Percentiles rank a stretch among this genome's conserved stretches.
Conservation (phyloP, 2,329 filamentous ascomycete species). For the Zymoseptoria passerinii region DNA sequence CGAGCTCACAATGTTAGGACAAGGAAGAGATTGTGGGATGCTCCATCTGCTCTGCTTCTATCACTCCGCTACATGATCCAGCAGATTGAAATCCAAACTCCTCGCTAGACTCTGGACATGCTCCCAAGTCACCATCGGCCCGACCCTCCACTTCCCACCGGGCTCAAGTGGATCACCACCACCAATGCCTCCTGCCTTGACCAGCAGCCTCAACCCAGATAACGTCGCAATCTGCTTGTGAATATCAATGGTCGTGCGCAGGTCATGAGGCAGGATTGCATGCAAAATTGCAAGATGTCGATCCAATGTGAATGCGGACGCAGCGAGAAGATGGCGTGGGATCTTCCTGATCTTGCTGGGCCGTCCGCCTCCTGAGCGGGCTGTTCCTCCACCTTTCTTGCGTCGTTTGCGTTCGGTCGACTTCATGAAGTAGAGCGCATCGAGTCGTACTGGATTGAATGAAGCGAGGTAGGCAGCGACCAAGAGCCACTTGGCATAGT, state of each 20-base stretch:
- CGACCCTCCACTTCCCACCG: conserved; percentile 67
- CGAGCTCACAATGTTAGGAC: background rate
- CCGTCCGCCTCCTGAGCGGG: conserved; percentile 23
- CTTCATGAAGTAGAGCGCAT: conserved; percentile 68
- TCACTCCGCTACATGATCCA: conserved; percentile 65
- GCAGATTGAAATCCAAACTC: conserved; percentile 67
- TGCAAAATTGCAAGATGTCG: conserved; percentile 70
- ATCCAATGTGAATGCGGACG: conserved; percentile 69
- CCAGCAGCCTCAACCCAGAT: conserved; percentile 59
- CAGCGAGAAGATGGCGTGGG: conserved; percentile 65
- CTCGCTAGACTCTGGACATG: conserved; percentile 61
- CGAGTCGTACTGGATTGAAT: conserved; percentile 67
- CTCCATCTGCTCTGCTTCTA: background rate
- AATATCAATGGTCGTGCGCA: conserved; percentile 40
- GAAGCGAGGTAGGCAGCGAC: conserved; percentile 73
- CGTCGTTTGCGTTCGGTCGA: conserved; percentile 45
- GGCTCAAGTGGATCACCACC: conserved; percentile 58
- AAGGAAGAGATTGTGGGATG: background rate
- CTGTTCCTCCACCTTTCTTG: conserved; percentile 43
- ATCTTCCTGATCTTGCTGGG: conserved; percentile 56
- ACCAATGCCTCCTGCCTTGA: conserved; percentile 52
- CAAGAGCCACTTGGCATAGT: conserved; percentile 64
- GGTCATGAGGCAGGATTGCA: conserved; percentile 48
- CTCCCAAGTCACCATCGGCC: conserved; percentile 61
- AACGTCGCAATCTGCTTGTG: conserved; percentile 59